Conservation (phyloP, 1,139 yeast genomes). For the Lodderomyces theae region DNA sequence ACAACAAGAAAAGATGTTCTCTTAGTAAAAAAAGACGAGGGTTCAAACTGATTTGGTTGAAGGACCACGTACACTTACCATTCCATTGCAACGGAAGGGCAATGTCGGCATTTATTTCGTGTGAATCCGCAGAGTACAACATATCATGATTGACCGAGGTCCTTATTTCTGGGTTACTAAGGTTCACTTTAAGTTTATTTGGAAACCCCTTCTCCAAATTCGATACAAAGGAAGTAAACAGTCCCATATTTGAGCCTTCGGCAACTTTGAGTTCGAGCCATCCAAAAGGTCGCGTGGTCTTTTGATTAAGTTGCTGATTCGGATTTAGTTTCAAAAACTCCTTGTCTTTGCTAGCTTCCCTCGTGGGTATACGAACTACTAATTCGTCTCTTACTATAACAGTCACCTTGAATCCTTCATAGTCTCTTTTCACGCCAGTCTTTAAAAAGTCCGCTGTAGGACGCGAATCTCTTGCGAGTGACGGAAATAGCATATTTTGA, state of each 20-base stretch:
- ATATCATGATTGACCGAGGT: constrained; percentile 89
- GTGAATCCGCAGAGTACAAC: constrained; percentile 61
- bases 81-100: constrained; percentile 83
- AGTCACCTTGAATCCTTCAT: constrained; percentile 54
- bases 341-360: constrained; percentile 79
- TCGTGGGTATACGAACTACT: constrained; percentile 73
- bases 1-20: constrained; percentile 75
- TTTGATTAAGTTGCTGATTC: constrained; percentile 12
- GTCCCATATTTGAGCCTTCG: constrained; percentile 48
- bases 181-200: constrained; percentile 47
- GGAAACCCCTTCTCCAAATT: constrained; percentile 51
- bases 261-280: constrained; percentile 79
- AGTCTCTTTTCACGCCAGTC: constrained; percentile 54
- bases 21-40: constrained; percentile 67
- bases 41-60: constrained; percentile 51
- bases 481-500: constrained; percentile 68
- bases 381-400: constrained; percentile 61
- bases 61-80: constrained; percentile 67
- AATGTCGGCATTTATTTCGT: constrained; percentile 53
- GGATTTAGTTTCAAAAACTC: constrained; percentile 19
- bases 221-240: constrained; percentile 53
- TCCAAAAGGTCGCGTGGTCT: constrained; percentile 63
- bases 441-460: constrained; percentile 29
- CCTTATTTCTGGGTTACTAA: constrained; percentile 62
- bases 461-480: constrained; percentile 55